These are phyloP conservation scores for Parastagonospora nodorum DNA, from an alignment of 2,329 filamentous ascomycete genomes.

Conservation along the genomic window DNA sequence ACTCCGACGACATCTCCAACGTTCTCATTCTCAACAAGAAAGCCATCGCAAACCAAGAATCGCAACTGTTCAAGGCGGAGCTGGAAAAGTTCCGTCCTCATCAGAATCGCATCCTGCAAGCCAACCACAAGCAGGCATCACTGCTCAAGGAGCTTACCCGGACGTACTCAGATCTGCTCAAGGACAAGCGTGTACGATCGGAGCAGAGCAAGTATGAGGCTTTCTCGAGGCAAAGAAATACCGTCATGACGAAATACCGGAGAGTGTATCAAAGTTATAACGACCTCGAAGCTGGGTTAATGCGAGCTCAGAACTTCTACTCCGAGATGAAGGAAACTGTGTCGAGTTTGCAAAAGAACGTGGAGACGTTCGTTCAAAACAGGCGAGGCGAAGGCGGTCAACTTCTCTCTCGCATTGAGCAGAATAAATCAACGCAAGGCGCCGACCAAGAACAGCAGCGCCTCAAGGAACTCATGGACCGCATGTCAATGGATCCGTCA, in stretches of 20 bases:
- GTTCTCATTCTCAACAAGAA: slow-evolving; percentile 98
- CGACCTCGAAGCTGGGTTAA: slow-evolving; percentile 82
- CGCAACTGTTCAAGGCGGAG: slow-evolving; percentile 90
- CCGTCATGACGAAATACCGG: slow-evolving; percentile 85
- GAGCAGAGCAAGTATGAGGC: slow-evolving; percentile 95
- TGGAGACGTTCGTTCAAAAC: slow-evolving; percentile 96
- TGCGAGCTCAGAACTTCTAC: slow-evolving; percentile 91
- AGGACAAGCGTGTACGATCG: slow-evolving; percentile 89
- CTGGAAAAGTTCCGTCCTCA: slow-evolving; percentile 96
- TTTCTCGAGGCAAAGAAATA: slow-evolving; percentile 80
- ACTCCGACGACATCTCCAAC: slow-evolving; percentile 96
- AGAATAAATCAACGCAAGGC: slow-evolving; percentile 66
- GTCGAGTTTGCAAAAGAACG: slow-evolving; percentile 90
- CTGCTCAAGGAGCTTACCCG: slow-evolving; percentile 93
- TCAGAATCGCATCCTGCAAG: slow-evolving; percentile 87
- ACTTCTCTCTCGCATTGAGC: slow-evolving; percentile 85
- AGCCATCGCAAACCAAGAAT: slow-evolving; percentile 88
- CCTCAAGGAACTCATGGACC: slow-evolving; percentile 87
- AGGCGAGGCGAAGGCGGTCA: slow-evolving; percentile 88
- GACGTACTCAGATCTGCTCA: slow-evolving; percentile 83
- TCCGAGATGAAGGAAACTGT: slow-evolving; percentile 94
- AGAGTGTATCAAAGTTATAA: slow-evolving; percentile 91
- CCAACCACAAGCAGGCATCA: slow-evolving; percentile 91
- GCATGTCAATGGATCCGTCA: slow-evolving; percentile 79
- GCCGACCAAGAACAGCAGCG: slow-evolving; percentile 87